Percentiles rank a stretch among this genome's conserved stretches.
Conservation (phyloP, 768 basidiomycete species). For the Kondoa malvinella region DNA sequence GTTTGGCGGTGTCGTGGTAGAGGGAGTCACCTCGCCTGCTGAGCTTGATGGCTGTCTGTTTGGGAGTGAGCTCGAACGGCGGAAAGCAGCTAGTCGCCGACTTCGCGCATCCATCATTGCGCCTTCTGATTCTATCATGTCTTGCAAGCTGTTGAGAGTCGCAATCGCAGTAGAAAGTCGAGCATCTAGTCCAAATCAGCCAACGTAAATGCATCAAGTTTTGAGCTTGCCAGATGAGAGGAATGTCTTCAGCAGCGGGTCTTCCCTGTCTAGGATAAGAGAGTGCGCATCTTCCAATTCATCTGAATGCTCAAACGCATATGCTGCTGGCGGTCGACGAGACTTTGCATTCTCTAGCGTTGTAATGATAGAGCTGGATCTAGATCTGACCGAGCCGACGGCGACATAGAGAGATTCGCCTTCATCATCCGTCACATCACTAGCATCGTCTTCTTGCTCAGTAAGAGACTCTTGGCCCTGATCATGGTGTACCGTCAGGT, state of each 20-base stretch:
- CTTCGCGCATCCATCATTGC: neutral
- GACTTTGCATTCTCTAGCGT: neutral
- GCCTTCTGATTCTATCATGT: neutral
- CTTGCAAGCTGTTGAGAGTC: neutral
- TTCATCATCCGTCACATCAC: neutral
- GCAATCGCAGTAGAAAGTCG: neutral
- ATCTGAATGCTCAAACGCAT: neutral
- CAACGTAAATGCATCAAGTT: neutral
- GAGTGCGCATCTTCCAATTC: neutral
- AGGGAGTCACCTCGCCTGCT: neutral
- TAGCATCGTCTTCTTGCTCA: too few species aligned
- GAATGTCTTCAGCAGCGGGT: neutral
- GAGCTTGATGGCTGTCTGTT: neutral
- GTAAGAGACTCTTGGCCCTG: too few species aligned
- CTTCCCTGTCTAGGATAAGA: neutral
- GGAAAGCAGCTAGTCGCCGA: neutral
- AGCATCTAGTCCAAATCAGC: neutral
- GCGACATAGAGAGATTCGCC: neutral
- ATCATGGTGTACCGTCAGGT: too few species aligned
- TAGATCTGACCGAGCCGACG: neutral
- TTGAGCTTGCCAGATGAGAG: neutral
- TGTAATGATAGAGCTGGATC: neutral
- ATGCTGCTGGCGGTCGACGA: neutral
- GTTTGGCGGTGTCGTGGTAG: neutral
- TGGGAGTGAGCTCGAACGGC: neutral